phyloP scores from a whole-genome alignment of 495 filamentous ascomycete species.

The Penicillium verhagenii region DNA sequence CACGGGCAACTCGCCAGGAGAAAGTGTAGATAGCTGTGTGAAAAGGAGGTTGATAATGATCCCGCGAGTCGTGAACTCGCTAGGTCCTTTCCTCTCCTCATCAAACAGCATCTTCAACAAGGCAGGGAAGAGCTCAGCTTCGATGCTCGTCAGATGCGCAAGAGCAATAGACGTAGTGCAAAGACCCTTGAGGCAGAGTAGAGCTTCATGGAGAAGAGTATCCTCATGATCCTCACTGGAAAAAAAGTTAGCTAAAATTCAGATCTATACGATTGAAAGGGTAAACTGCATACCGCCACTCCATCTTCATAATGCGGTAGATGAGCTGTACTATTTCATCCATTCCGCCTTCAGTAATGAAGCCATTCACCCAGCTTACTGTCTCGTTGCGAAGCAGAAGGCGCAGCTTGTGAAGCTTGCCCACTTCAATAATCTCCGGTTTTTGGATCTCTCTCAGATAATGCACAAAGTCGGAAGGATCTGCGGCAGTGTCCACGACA shows the following conservation, averaged over 20 bases:
- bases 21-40: slow-evolving; percentile 69
- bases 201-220: slow-evolving; percentile 81
- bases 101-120: slow-evolving; percentile 89
- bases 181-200: slow-evolving; percentile 91
- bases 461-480: slow-evolving; percentile 76
- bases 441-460: slow-evolving; percentile 76
- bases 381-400: slow-evolving; percentile 91
- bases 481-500: slow-evolving; percentile 46
- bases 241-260: slow-evolving; percentile 13
- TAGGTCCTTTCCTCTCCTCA: slow-evolving; percentile 93
- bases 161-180: slow-evolving; percentile 87
- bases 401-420: slow-evolving; percentile 88
- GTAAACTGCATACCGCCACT: slow-evolving; percentile 75
- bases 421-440: slow-evolving; percentile 84
- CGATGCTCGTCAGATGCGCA: slow-evolving; percentile 75
- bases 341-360: slow-evolving; percentile 89
- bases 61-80: slow-evolving; percentile 87
- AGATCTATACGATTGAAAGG: not conserved
- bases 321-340: slow-evolving; percentile 82
- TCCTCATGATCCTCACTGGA: slow-evolving; percentile 96
- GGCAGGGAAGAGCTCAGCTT: slow-evolving; percentile 78
- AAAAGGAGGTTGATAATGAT: slow-evolving; percentile 86
- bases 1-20: slow-evolving; percentile 47
- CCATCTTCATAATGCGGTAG: slow-evolving; percentile 87
- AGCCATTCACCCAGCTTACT: slow-evolving; percentile 88